Evolutionary conservation across 345 rosid genomes (phyloP).

Genomic region (Sonneratia caseolaris): DNA sequence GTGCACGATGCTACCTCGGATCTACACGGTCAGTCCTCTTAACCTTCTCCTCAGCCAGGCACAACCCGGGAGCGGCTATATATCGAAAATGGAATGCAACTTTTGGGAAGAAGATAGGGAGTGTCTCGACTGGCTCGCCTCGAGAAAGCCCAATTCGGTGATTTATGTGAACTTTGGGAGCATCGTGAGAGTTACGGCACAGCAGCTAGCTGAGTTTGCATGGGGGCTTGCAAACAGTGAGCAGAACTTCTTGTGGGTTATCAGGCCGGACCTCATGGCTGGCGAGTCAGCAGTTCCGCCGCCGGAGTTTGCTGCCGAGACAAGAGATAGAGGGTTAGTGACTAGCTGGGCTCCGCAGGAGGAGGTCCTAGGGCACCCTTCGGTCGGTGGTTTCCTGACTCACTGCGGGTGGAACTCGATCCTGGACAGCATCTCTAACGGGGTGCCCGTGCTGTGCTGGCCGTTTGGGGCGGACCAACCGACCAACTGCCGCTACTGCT

Average conservation of each 20-base stretch:
- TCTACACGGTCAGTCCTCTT: neutral
- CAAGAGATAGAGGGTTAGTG: constrained; percentile 10
- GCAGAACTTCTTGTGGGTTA: constrained; percentile 15
- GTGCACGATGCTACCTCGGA: neutral
- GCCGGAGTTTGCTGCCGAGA: constrained; percentile 6
- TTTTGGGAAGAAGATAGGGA: constrained; percentile 19
- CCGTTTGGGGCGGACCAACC: constrained; percentile 22
- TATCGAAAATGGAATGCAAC: neutral
- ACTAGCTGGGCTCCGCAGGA: constrained; percentile 19
- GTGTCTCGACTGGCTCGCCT: constrained; percentile 19
- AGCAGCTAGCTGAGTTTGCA: constrained; percentile 18
- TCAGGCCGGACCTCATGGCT: constrained; percentile 13
- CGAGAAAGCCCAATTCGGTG: constrained; percentile 15
- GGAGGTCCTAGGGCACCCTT: constrained; percentile 15
- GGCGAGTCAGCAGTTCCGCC: constrained; percentile 10
- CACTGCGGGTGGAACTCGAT: constrained; percentile 26
- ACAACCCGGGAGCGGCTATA: neutral
- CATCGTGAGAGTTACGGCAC: constrained; percentile 4
- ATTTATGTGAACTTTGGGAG: constrained; percentile 19
- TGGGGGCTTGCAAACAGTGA: constrained; percentile 21
- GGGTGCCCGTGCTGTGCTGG: constrained; percentile 22
- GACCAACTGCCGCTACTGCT: constrained; percentile 20
- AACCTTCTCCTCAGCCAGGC: neutral
- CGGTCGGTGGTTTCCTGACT: constrained; percentile 14
- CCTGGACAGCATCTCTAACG: constrained; percentile 16